Base-by-base conservation (phyloP, 192 early-diverging fungal genomes). In the Pilobolus umbonatus region DNA sequence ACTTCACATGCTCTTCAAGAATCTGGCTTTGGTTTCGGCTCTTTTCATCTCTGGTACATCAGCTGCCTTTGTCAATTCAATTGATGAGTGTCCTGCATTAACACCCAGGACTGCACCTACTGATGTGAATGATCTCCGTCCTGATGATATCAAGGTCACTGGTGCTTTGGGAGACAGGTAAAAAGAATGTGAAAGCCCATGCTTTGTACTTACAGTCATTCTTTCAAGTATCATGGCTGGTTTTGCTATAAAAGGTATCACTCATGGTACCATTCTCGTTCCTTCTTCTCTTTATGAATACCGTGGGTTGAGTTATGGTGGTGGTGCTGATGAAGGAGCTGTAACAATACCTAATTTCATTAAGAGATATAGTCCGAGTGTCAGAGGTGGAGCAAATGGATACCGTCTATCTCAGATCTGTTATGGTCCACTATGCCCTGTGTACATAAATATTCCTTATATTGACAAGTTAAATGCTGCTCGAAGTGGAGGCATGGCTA, bases 91-190 rank as follows among this genome's bases (percentile, higher is more conserved):
- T 54, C 77, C 80, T 15, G 31, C 73, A 7, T 61, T 84, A 15
- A 31, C 72, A 30, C 64, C 61, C 4, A 67, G 81, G 11, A 5
- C 36, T 5, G 43, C 40, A 4, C 51, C 42, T 2, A 54, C 49
- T 22, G 43, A 28, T n/a, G 69, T 82, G 5, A 56, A 64, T 48
- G 82, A 84, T 64, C 66, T 80, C 10, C 63, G 82, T 29, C 48
- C 74, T 25, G 82, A 85, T 48, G 80, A 85, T 60, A 75, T 85
- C 40, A 68, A 59, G 24, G 63, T 79, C 6, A 56, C 82, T 29
- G 72, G 66, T 45, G 80, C 77, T 12, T 50, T 85, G 7, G 82
- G 82, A 36, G 82, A 85, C 56, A 68, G 67, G 67, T 68, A 36
- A 28, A 24, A 31, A 49, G 29, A n/a, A 3, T 4, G 26, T 9